phyloP scores from a whole-genome alignment of 129 eudicot genomes.

The Centrapalus pauciflorus region DNA sequence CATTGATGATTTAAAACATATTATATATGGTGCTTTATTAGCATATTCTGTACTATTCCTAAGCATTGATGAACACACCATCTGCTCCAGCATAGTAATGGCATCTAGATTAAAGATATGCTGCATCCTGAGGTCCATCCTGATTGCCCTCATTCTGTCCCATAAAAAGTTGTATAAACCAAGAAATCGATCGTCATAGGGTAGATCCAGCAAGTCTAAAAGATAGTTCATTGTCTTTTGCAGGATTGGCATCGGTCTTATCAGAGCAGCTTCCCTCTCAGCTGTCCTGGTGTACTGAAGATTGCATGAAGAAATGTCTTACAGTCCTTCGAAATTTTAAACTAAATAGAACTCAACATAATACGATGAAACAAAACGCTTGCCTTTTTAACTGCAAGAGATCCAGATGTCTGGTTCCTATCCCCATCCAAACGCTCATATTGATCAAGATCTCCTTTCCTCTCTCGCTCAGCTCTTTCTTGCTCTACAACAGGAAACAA shows the following conservation, averaged over 20 bases:
- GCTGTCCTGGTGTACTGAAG: conserved; percentile 94
- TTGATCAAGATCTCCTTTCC: conserved; percentile 98
- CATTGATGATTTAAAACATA: conserved; percentile 10
- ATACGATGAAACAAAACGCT: not conserved
- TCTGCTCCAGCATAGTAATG: conserved; percentile 90
- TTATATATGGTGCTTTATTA: not conserved
- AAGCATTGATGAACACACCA: conserved; percentile 71
- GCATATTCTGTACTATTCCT: not conserved
- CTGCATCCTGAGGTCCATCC: conserved; percentile 99
- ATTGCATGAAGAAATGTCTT: not conserved
- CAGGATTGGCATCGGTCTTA: conserved; percentile 81
- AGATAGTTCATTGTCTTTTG: conserved; percentile 93
- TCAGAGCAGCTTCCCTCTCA: conserved; percentile 91
- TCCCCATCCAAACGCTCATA: conserved; percentile 94
- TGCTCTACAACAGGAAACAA: conserved; percentile 45
- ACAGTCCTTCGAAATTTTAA: conserved; percentile 1
- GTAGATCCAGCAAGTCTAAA: conserved; percentile 64
- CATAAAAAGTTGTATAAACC: conserved; percentile 89
- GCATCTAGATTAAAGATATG: conserved; percentile 78
- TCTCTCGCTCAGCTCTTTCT: conserved; percentile 92
- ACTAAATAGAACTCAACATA: not conserved
- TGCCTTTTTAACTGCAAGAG: conserved; percentile 94
- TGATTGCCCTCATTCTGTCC: conserved; percentile 98
- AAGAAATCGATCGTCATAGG: conserved; percentile 76
- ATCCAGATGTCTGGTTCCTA: conserved; percentile 72